Conservation (phyloP, 2,329 filamentous ascomycete genomes). For the Calonectria fujianensis region DNA sequence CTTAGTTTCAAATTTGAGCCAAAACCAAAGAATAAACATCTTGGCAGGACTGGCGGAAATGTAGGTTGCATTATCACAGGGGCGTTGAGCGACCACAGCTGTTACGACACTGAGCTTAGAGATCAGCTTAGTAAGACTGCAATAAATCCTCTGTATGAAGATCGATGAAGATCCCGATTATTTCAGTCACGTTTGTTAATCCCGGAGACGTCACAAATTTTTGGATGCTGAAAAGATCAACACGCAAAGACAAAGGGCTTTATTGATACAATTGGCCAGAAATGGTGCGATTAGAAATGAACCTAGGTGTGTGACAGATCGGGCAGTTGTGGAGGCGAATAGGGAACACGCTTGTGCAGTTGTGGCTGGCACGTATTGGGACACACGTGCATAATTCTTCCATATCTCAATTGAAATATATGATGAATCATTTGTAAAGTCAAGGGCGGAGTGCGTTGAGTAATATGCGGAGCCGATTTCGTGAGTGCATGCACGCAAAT, state of each 20-base stretch:
- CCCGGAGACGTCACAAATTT: rapidly evolving
- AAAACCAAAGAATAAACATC: background rate
- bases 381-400: no score
- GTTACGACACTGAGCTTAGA: background rate
- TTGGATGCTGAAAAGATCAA: background rate
- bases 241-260: background rate
- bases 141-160: background rate
- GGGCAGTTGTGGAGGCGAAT: background rate
- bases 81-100: background rate
- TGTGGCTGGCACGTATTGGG: background rate
- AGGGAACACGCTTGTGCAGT: background rate
- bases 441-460: background rate
- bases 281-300: background rate
- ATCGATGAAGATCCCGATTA: background rate
- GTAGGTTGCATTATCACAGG: background rate
- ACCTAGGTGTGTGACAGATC: background rate
- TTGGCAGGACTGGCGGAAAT: background rate
- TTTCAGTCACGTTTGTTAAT: background rate
- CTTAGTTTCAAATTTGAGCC: background rate
- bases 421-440: background rate
- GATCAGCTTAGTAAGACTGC: background rate
- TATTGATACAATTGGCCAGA: background rate
- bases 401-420: background rate
- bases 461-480: background rate
- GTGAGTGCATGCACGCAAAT: background rate